phyloP scores from a whole-genome alignment of 768 basidiomycete genomes.

The Tephrocybe sp. region DNA sequence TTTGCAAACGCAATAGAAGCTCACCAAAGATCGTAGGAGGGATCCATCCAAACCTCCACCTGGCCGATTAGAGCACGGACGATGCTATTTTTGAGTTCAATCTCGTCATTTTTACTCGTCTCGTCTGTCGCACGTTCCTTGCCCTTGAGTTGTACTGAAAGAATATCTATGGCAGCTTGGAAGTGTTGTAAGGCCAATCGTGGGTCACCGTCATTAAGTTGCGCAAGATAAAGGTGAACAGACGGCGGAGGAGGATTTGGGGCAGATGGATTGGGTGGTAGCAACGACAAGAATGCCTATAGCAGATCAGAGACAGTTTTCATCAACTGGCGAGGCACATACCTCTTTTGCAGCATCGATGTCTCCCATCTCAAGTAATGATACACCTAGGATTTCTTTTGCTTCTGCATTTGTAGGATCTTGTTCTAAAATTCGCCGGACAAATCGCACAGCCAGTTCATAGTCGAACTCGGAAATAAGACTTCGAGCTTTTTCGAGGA shows the following conservation, averaged over 20 bases:
- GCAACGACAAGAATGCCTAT: conserved; percentile 59
- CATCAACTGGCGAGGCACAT: conserved; percentile 15
- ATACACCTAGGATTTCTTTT: conserved; percentile 78
- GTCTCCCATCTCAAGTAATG: conserved; percentile 77
- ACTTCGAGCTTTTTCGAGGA: conserved; percentile 77
- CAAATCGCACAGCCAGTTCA: conserved; percentile 73
- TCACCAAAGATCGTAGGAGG: conserved; percentile 82
- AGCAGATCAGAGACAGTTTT: conserved; percentile 1
- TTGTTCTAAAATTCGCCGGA: conserved; percentile 61
- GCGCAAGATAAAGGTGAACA: conserved; percentile 87
- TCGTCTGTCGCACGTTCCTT: conserved; percentile 54
- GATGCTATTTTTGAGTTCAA: conserved; percentile 62
- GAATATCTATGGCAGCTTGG: conserved; percentile 72
- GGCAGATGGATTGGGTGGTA: conserved; percentile 61
- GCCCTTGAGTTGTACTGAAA: conserved; percentile 68
- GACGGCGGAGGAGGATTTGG: conserved; percentile 68
- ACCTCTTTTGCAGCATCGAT: conserved; percentile 70
- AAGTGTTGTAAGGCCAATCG: conserved; percentile 71
- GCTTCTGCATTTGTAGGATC: conserved; percentile 64
- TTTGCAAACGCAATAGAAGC: conserved; percentile 18
- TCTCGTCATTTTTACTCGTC: conserved; percentile 42
- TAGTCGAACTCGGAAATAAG: conserved; percentile 85
- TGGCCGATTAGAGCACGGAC: conserved; percentile 82
- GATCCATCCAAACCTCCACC: conserved; percentile 97
- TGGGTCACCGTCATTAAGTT: conserved; percentile 77